Evolutionary conservation across 1,284 basidiomycete genomes (phyloP).

Genomic region (Retiboletus flavoniger): DNA sequence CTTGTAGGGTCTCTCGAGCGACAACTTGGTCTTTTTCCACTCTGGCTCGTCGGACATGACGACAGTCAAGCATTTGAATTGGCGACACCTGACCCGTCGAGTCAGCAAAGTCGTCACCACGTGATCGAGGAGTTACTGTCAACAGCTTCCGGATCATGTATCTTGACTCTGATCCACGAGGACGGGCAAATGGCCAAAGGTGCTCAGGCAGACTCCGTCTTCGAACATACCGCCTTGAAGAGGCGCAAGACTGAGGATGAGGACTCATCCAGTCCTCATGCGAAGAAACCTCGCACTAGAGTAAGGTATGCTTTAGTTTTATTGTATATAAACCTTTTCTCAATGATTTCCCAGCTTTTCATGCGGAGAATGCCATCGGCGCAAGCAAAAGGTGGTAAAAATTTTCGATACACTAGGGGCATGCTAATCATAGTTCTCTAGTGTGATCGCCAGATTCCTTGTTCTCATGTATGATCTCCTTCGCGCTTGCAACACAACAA

Average conservation of each 20-base stretch:
- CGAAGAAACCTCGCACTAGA: slow-evolving; percentile 72
- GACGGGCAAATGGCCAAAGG: slow-evolving; percentile 29
- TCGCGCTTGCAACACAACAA: slow-evolving; percentile 1
- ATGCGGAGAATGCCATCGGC: slow-evolving; percentile 81
- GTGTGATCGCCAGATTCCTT: slow-evolving; percentile 80
- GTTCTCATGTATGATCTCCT: slow-evolving; percentile 60
- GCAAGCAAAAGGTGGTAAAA: slow-evolving; percentile 70
- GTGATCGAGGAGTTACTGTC: slow-evolving; percentile 23
- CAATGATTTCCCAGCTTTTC: slow-evolving; percentile 58
- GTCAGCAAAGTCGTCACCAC: slow-evolving; percentile 15
- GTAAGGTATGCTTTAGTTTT: slow-evolving; percentile 51
- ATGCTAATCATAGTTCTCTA: slow-evolving; percentile 35
- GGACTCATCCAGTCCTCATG: slow-evolving; percentile 39
- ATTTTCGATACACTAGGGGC: slow-evolving; percentile 4
- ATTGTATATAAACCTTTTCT: slow-evolving; percentile 2
- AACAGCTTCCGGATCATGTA: slow-evolving; percentile 6
- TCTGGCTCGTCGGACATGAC: slow-evolving; percentile 39
- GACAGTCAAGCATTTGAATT: background rate
- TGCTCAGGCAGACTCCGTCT: slow-evolving; percentile 11
- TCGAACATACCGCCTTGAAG: slow-evolving; percentile 41
- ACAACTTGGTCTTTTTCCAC: slow-evolving; percentile 62
- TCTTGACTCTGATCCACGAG: slow-evolving; percentile 35
- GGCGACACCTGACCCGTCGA: background rate
- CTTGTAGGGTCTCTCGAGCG: slow-evolving; percentile 75
- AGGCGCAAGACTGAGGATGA: slow-evolving; percentile 68